These are phyloP conservation scores for Pyricularia grisea DNA, from an alignment of 2,329 filamentous ascomycete species.

Conservation along the genomic window DNA sequence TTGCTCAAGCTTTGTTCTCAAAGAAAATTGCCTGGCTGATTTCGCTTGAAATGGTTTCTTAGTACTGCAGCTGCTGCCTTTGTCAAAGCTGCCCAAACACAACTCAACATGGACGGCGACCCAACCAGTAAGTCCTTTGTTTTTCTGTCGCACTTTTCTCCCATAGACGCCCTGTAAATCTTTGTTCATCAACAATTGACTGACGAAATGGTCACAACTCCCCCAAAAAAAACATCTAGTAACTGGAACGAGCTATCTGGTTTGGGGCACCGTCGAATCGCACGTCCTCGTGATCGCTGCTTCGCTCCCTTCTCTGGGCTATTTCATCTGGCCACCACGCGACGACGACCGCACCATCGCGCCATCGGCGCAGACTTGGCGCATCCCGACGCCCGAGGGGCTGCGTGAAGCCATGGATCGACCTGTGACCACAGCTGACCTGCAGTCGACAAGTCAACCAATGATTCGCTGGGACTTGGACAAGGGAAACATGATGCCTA, in stretches of 20 bases:
- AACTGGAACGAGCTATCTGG: not conserved
- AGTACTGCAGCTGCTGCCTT: conserved; percentile 1
- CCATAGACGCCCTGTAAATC: no score
- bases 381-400: not conserved
- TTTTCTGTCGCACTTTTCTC: not conserved
- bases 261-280: conserved; percentile 1
- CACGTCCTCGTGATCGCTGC: not conserved
- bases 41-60: not conserved
- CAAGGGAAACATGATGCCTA: not conserved
- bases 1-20: no score
- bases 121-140: not conserved
- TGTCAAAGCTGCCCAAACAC: not conserved
- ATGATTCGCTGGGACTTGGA: not conserved
- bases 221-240: not conserved
- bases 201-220: not conserved
- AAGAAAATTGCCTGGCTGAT: not conserved
- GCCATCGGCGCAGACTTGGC: not conserved
- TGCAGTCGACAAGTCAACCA: not conserved
- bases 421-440: not conserved
- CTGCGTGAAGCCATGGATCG: not conserved
- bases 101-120: not conserved
- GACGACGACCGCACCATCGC: not conserved
- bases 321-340: not conserved
- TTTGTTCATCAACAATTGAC: not conserved
- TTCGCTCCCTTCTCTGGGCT: not conserved